Percentiles rank a stretch among this genome's conserved stretches.
Evolutionary conservation across 2,329 filamentous ascomycete species (phyloP).

Genomic region (Colletotrichum cereale): DNA sequence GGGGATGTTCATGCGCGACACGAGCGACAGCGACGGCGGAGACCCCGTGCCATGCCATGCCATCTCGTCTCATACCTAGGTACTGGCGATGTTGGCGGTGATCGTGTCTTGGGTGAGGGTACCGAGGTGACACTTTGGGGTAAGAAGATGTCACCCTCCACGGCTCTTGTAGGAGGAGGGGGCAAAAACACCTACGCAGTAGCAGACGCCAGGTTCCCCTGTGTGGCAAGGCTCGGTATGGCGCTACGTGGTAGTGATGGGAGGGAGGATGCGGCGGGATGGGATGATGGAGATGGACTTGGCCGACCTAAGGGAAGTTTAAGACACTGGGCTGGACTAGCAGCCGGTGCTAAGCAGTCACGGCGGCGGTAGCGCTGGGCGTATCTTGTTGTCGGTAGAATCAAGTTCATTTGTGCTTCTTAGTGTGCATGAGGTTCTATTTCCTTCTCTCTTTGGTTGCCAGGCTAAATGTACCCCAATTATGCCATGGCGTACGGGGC

Average conservation of each 20-base stretch:
- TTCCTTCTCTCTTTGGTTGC: background rate
- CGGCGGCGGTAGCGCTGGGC: background rate
- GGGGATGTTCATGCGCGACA: slow-evolving; percentile 37
- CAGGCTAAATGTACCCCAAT: background rate
- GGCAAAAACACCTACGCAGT: background rate
- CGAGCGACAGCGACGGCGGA: slow-evolving; percentile 10
- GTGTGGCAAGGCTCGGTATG: slow-evolving; percentile 4
- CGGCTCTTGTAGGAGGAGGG: background rate
- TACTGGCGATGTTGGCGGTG: background rate
- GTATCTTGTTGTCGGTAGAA: background rate
- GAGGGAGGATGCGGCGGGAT: slow-evolving; percentile 10
- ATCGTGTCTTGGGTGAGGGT: background rate
- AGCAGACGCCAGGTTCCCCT: background rate
- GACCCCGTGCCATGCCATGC: slow-evolving; percentile 1
- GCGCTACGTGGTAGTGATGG: slow-evolving; percentile 7
- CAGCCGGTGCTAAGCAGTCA: background rate
- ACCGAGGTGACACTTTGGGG: background rate
- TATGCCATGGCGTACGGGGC: background rate
- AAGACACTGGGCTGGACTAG: slow-evolving; percentile 9
- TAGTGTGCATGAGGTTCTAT: background rate
- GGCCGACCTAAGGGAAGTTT: slow-evolving; percentile 11
- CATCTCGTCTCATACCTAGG: slow-evolving; percentile 3
- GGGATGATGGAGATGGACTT: slow-evolving; percentile 24
- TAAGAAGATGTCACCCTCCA: background rate
- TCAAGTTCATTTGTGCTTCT: background rate